Evolutionary conservation across 805 yeast genomes (phyloP), one percentile per base, ranked within the genome.

Genomic region (Starmerella bacillaris): DNA sequence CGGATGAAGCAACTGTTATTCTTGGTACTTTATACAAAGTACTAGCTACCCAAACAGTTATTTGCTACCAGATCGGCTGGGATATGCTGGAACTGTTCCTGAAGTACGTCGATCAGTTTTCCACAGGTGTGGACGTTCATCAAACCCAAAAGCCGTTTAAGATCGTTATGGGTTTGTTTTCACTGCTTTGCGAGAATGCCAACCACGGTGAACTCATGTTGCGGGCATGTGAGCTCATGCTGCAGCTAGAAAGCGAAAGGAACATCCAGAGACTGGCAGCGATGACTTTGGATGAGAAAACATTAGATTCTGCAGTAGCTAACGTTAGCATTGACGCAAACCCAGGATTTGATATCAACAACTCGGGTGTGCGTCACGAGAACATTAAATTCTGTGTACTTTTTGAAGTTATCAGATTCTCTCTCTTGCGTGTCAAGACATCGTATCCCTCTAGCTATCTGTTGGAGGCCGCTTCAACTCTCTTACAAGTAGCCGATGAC

Each of bases 21-120:
- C 35, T 49, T 11, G 24, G 32, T 12, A 60, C 57, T 2, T 42
- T 45, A 7, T 34, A 34, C 37, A 37, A 44, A 33, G 50, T 78
- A n/a, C 53, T 82, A 31, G 55, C 50, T 0, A 30, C 50, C 1
- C 53, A 76, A 49, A 59, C 63, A 14, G 64, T 63, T 8, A 54
- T 80, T 21, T 60, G 72, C 0, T 61, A 65, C 30, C 77, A 74
- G 44, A 70, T 83, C 40, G 93, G 92, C 2, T 84, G 95, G 95
- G 95, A 84, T 53, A 51, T 84, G n/a, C 94, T 94, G 1, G 65
- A 64, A 21, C 55, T 78, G 34, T 44, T 84, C 5, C 48, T 80
- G 30, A 61, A 62, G 7, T 78, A 65, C 51, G 51, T 75, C n/a
- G 51, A 42, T 26, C 33, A 31, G 4, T 47, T 42, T 35, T 27